phyloP scores from a whole-genome alignment of 345 rosid species.

The Eucalyptus grandis region DNA sequence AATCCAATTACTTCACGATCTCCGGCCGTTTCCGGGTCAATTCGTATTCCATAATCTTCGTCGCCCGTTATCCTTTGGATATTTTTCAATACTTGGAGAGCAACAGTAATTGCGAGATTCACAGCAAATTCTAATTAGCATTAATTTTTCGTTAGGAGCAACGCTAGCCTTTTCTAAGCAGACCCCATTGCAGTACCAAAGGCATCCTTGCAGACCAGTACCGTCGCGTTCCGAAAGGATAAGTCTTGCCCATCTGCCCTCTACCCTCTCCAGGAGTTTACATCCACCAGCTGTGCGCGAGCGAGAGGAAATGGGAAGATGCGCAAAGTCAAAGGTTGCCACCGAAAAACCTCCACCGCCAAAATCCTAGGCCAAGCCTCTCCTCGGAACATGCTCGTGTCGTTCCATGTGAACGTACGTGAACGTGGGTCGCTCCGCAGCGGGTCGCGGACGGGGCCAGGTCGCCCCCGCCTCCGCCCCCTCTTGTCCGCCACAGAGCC shows the following conservation, averaged over 20 bases:
- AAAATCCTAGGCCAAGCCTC: background rate
- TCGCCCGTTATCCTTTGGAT: background rate
- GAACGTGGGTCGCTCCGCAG: background rate
- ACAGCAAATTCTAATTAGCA: background rate
- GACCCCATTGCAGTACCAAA: background rate
- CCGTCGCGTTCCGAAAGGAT: background rate
- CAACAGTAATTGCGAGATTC: background rate
- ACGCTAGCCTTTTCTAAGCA: background rate
- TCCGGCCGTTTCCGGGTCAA: background rate
- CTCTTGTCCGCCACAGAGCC: background rate
- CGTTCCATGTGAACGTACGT: background rate
- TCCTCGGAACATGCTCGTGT: background rate
- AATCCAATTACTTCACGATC: background rate
- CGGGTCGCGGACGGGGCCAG: background rate
- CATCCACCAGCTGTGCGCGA: background rate
- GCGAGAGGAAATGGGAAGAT: background rate
- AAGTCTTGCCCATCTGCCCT: background rate
- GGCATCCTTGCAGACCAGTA: background rate
- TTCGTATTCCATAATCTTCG: background rate
- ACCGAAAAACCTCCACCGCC: background rate
- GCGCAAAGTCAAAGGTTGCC: background rate
- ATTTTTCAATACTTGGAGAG: background rate
- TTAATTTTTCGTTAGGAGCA: background rate
- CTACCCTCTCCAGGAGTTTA: background rate
- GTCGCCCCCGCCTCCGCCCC: background rate